Evolutionary conservation across 768 basidiomycete genomes (phyloP), one percentile per base, ranked within the genome.

Genomic region (Amanita inopinata): DNA sequence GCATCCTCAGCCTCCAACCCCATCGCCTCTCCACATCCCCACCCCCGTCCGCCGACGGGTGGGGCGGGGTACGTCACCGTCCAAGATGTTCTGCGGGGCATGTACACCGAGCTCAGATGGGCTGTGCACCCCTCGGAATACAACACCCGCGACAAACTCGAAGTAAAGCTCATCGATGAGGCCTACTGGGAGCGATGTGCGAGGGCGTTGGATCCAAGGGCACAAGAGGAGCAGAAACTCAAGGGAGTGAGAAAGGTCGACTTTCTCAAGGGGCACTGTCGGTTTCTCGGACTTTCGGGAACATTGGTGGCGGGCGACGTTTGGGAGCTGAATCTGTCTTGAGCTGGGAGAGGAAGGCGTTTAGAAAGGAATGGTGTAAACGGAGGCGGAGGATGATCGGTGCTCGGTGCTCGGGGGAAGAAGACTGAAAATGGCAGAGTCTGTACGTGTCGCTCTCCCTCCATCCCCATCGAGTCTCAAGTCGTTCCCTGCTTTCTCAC

Each of bases 171-270:
- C n/a, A 69, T 79, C 12, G 58, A 70, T 15, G 52, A 45, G 1
- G 74, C 75, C 2, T 80, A 73, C 55, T 69, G 62, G 36, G 37
- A 40, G 3, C 65, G 77, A 4, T 69, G 65, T 39, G 49, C 50
- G 5, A 58, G 61, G 6, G 57, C 69, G 17, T 38, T 49, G 0
- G 60, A 66, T 12, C 48, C 55, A 1, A 55, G 46, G 1, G 56
- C 61, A 15, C 58, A 52, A 14, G 51, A 60, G 22, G 71, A 75
- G 53, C 53, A 65, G 50, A 53, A 48, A 12, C 23, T 24, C 24
- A 72, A 71, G 56, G 75, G 73, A 0, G 61, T 79, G 33, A 74
- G 72, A 54, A 64, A 71, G 44, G 64, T 80, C 1, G 78, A 80
- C 57, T 69, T 76, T 45, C 59, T 80, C 40, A 59, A 63, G 50